Conservation (phyloP, 23 red algal genomes). For the Chondrus crispus region DNA sequence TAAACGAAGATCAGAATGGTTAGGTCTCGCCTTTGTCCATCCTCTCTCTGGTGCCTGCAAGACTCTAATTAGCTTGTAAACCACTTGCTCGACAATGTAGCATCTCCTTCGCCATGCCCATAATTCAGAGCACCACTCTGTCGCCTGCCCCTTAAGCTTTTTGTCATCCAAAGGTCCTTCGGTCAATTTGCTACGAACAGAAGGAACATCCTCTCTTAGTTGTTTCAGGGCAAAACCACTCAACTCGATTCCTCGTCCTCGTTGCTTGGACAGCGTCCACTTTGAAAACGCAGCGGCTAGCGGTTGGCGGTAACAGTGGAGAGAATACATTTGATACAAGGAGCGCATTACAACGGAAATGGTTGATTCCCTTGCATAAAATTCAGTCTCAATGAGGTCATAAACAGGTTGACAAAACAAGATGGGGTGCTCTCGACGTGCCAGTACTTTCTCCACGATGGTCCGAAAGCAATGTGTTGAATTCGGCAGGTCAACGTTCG, state of each 20-base stretch:
- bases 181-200: too few relatives aligned
- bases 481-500: neutral
- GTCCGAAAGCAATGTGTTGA: neutral
- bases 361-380: conserved; percentile 1
- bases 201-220: too few relatives aligned
- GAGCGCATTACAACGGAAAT: neutral
- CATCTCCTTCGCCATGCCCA: neutral
- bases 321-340: neutral
- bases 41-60: neutral
- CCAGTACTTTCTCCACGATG: neutral
- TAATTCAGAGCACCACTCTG: neutral
- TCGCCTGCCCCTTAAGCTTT: neutral
- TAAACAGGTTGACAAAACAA: conserved; percentile 1
- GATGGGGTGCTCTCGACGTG: neutral
- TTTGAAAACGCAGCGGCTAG: conserved; percentile 7
- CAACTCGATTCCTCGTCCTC: too few relatives aligned
- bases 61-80: neutral
- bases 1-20: neutral
- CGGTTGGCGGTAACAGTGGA: conserved; percentile 11
- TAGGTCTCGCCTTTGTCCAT: neutral
- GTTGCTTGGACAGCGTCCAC: too few relatives aligned
- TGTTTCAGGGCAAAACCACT: too few relatives aligned
- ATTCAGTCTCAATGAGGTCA: conserved; percentile 10
- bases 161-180: neutral
- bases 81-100: neutral